Evolutionary conservation across 495 filamentous ascomycete genomes (phyloP), one percentile per base, ranked within the genome.

Genomic region (Penicillium bovifimosum): DNA sequence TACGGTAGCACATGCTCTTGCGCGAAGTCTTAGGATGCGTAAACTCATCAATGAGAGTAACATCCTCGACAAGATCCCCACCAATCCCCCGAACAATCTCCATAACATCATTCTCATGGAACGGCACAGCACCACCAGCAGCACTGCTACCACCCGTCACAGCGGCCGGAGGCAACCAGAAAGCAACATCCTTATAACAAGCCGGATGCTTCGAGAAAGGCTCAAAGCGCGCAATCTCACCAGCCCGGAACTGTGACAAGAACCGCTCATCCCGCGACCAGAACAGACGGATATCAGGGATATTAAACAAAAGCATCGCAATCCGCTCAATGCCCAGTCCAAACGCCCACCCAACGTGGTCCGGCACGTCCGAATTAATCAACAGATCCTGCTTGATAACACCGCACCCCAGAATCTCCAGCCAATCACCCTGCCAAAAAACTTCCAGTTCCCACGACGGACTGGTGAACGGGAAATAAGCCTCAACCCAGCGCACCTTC

Each of bases 61-160:
- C 93, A 63, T 95, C 87, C 72, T 97, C 93, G 14, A 93, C 90
- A 33, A 82, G 63, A 65, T 96, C 86, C 13, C 90, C 91, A 8
- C 80, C 88, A 26, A 88, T 79, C 20, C 82, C 81, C 36, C 93
- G 79, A 10, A 96, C 85, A 43, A 95, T 76, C 73, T 97, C 93
- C 92, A 96, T 96, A 35, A 98, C 72, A 71, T 98, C 95, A 67
- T 98, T 97, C 70, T 92, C 91, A 62, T 96, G 91, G 56, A 95
- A 88, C 1, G 70, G 57, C 14, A 73, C 67, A 29, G 65, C 68
- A 24, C 77, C 76, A 42, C 81, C 81, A 11, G 80, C 77, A 44
- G 82, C 72, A 44, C 76, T 78, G 43, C 42, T 58, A 4, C 63
- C 70, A 41, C 71, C 68, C 9, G 62, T 69, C 24, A 57, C 60